A percentile compares a stretch with the other conserved stretches of the same genome.
Conservation (phyloP, 805 yeast genomes). For the Hemisphaericaspora nanyangensis region DNA sequence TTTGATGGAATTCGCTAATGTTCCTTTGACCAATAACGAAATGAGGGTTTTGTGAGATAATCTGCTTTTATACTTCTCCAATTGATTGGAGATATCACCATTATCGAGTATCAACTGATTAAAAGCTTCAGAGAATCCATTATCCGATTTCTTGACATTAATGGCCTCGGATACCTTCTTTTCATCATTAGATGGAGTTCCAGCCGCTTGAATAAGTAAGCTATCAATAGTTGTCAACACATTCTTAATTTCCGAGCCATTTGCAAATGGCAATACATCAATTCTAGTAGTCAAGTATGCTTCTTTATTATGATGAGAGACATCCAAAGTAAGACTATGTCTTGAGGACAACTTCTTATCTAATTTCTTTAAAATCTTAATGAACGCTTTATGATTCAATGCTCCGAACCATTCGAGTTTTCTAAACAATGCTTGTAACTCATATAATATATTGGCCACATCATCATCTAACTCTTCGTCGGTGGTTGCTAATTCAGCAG, state of each 20-base stretch:
- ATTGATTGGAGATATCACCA: slow-evolving; percentile 32
- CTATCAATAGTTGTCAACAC: slow-evolving; percentile 51
- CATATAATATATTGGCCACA: slow-evolving; percentile 55
- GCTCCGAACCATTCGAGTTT: slow-evolving; percentile 94
- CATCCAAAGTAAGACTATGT: slow-evolving; percentile 11
- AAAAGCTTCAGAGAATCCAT: slow-evolving; percentile 17
- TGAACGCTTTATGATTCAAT: slow-evolving; percentile 83
- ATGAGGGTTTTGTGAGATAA: slow-evolving; percentile 53
- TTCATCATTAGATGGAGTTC: too few species aligned
- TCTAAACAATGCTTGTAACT: slow-evolving; percentile 69
- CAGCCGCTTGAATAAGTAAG: slow-evolving; percentile 50
- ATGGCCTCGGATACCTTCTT: slow-evolving; percentile 5
- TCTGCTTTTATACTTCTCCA: slow-evolving; percentile 38
- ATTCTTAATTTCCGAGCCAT: slow-evolving; percentile 56
- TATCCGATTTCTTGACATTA: slow-evolving; percentile 11
- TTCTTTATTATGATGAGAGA: slow-evolving; percentile 35
- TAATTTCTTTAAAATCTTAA: slow-evolving; percentile 82
- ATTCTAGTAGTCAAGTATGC: slow-evolving; percentile 58
- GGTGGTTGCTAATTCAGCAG: background rate
- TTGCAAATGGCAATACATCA: slow-evolving; percentile 71
- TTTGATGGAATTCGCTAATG: slow-evolving; percentile 48
- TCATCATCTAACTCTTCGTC: slow-evolving; percentile 37
- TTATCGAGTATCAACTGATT: slow-evolving; percentile 32
- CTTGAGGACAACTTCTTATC: slow-evolving; percentile 62
- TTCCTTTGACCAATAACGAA: slow-evolving; percentile 62